phyloP scores from a whole-genome alignment of 139 green algal genomes.

The Edaphochlamys debaryana region DNA sequence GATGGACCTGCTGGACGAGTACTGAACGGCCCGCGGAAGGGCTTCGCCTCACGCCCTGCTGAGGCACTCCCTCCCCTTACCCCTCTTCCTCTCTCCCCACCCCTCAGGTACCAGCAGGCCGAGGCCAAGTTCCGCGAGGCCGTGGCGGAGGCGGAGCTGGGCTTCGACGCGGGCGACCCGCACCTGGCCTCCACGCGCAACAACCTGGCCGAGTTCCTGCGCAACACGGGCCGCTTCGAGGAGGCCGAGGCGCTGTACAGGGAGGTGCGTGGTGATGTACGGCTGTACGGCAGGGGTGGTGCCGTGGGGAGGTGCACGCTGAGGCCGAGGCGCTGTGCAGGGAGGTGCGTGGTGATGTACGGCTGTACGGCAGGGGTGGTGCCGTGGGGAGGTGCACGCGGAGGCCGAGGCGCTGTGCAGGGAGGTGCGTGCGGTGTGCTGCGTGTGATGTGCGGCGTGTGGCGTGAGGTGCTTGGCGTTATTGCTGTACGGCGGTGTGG shows the following conservation, averaged over 20 bases:
- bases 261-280: slow-evolving; percentile 45
- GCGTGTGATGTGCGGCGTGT: not conserved
- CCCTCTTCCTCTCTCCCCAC: no score
- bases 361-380: not conserved
- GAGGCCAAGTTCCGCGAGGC: slow-evolving; percentile 71
- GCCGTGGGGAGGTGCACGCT: not conserved
- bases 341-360: slow-evolving; percentile 45
- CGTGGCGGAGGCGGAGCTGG: slow-evolving; percentile 59
- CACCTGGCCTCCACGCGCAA: slow-evolving; percentile 76
- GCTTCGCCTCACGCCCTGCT: no score
- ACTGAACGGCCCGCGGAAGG: no score
- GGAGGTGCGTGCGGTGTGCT: slow-evolving; percentile 43
- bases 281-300: not conserved
- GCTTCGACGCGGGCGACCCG: slow-evolving; percentile 72
- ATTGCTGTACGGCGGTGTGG: no score
- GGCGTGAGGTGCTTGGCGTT: no score
- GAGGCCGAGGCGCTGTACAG: slow-evolving; percentile 74
- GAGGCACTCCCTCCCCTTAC: no score
- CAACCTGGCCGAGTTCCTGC: slow-evolving; percentile 83
- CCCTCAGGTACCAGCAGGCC: slow-evolving; percentile 62
- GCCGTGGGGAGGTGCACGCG: not conserved
- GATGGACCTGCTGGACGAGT: no score
- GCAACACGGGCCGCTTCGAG: slow-evolving; percentile 63
- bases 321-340: slow-evolving; percentile 74
- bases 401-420: slow-evolving; percentile 74